Percentiles rank a stretch among this genome's conserved stretches.
Evolutionary conservation across 257 asterid genomes (phyloP).

Genomic region (Solanum habrochaites): DNA sequence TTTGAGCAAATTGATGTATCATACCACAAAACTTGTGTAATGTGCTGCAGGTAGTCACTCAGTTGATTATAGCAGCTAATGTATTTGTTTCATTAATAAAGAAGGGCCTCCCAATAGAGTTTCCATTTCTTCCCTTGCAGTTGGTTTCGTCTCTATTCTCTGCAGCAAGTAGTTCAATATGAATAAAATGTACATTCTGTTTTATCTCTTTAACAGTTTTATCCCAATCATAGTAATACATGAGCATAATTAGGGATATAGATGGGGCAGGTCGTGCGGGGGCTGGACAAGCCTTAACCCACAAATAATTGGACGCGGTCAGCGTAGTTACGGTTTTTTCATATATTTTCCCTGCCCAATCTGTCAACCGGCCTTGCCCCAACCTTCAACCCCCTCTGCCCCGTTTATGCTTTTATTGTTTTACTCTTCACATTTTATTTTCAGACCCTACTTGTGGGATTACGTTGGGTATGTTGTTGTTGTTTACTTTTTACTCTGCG

Average conservation of each 20-base stretch:
- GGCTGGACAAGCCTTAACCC: neutral
- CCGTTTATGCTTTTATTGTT: neutral
- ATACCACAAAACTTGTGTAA: neutral
- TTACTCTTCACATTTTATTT: neutral
- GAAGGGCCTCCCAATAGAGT: neutral
- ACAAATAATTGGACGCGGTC: neutral
- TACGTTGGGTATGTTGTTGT: neutral
- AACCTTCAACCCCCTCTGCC: neutral
- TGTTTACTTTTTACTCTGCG: neutral
- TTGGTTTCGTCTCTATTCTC: conserved; percentile 35
- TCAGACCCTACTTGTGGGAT: neutral
- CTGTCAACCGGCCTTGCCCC: neutral
- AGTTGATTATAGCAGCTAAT: conserved; percentile 22
- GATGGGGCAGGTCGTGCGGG: neutral
- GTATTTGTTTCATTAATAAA: conserved; percentile 12
- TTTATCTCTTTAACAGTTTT: neutral
- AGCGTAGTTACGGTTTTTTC: neutral
- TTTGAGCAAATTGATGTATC: neutral
- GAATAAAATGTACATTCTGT: neutral
- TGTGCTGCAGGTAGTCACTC: conserved; percentile 41
- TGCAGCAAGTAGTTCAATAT: neutral
- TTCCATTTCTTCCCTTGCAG: conserved; percentile 21
- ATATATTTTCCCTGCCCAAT: neutral
- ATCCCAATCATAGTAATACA: neutral
- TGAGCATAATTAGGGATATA: neutral